Conservation (phyloP, 768 basidiomycete species). For the Hypsizygus marmoreus region DNA sequence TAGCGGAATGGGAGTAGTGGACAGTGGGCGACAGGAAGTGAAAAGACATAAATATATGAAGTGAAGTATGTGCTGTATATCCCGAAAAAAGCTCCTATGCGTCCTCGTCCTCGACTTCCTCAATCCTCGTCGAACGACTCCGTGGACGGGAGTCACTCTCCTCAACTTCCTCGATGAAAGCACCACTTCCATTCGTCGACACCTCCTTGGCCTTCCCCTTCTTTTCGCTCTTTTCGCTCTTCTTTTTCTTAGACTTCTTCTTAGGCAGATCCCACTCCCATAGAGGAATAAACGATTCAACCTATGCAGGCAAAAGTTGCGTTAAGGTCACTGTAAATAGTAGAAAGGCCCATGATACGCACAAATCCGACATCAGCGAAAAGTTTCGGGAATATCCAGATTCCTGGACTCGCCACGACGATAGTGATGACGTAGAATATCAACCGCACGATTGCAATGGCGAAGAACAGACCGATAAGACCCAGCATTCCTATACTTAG, state of each 20-base stretch:
- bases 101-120: constrained; percentile 50
- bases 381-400: constrained; percentile 98
- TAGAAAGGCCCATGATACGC: constrained; percentile 36
- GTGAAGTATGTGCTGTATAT: constrained; percentile 7
- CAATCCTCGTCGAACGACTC: constrained; percentile 44
- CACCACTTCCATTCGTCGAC: constrained; percentile 42
- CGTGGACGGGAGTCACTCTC: constrained; percentile 44
- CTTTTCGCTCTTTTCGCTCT: constrained; percentile 52
- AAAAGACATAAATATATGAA: constrained; percentile 5
- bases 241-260: constrained; percentile 71
- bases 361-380: constrained; percentile 99
- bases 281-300: constrained; percentile 94
- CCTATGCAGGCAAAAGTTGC: constrained; percentile 44
- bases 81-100: constrained; percentile 20
- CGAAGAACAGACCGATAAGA: constrained; percentile 89
- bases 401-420: constrained; percentile 82
- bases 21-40: background rate
- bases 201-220: constrained; percentile 44
- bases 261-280: constrained; percentile 97
- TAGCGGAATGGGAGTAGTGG: background rate
- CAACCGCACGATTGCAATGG: constrained; percentile 83
- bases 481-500: constrained; percentile 86
- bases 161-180: constrained; percentile 47
- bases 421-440: constrained; percentile 95
- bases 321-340: background rate